phyloP scores from a whole-genome alignment of 257 asterid species.

The Penstemon barbatus region DNA sequence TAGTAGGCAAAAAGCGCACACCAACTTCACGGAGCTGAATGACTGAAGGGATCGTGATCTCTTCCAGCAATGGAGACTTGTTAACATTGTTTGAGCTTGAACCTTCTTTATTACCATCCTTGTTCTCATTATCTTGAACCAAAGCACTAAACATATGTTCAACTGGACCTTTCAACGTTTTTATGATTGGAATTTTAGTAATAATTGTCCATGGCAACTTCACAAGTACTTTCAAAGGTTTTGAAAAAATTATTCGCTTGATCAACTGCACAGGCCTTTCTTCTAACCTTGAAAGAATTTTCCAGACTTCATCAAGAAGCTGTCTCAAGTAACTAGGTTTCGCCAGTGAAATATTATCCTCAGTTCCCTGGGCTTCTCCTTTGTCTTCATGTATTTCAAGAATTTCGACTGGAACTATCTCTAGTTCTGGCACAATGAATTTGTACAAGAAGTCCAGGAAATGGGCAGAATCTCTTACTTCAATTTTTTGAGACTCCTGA shows the following conservation, averaged over 20 bases:
- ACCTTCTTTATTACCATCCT: constrained; percentile 2
- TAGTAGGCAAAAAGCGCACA: constrained; percentile 28
- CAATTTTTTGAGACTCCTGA: background rate
- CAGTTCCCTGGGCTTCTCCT: background rate
- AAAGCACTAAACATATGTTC: constrained; percentile 24
- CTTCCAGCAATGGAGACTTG: constrained; percentile 42
- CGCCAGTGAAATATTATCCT: background rate
- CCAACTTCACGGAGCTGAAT: constrained; percentile 34
- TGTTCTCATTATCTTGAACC: constrained; percentile 14
- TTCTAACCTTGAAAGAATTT: constrained; percentile 20
- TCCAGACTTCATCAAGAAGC: constrained; percentile 25
- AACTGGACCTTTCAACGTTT: constrained; percentile 35
- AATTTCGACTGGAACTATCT: constrained; percentile 2
- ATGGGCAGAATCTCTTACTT: constrained; percentile 38
- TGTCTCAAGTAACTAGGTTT: constrained; percentile 21
- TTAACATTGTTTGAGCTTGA: background rate
- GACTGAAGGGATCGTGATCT: constrained; percentile 47
- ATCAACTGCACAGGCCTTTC: constrained; percentile 29
- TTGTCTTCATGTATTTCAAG: constrained; percentile 27
- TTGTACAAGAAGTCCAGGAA: constrained; percentile 53
- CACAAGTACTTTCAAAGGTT: constrained; percentile 33
- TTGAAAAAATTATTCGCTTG: constrained; percentile 37
- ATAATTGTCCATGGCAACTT: constrained; percentile 51
- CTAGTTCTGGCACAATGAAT: constrained; percentile 38
- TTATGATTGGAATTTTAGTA: constrained; percentile 35